Evolutionary conservation across 495 filamentous ascomycete species (phyloP).

Genomic region (Bombardia bombarda): DNA sequence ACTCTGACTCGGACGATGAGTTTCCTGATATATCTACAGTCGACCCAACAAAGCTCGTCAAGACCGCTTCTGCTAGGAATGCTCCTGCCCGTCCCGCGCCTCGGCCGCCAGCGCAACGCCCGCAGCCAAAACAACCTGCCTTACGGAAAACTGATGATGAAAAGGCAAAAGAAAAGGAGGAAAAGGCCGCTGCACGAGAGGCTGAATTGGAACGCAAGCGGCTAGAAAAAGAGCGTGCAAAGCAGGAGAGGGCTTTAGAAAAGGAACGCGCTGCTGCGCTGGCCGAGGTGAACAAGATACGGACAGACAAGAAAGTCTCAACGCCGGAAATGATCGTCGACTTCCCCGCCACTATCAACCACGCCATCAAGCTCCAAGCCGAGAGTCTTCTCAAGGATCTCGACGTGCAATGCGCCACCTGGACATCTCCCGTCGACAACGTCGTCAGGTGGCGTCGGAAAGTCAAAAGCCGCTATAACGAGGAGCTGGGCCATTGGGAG

Average conservation of each 20-base stretch:
- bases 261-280: constrained; percentile 63
- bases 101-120: constrained; percentile 1
- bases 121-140: constrained; percentile 3
- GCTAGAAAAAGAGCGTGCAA: constrained; percentile 45
- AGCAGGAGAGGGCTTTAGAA: constrained; percentile 54
- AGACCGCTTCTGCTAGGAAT: constrained; percentile 1
- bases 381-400: constrained; percentile 43
- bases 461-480: constrained; percentile 53
- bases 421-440: constrained; percentile 44
- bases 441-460: constrained; percentile 72
- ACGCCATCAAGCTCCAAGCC: constrained; percentile 48
- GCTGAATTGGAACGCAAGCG: constrained; percentile 47
- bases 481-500: constrained; percentile 55
- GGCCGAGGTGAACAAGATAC: constrained; percentile 66
- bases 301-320: constrained; percentile 68
- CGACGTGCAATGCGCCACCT: constrained; percentile 31
- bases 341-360: constrained; percentile 49
- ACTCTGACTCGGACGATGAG: constrained; percentile 30
- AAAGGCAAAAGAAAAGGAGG: constrained; percentile 23
- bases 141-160: constrained; percentile 27
- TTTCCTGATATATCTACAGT: constrained; percentile 32
- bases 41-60: constrained; percentile 15
- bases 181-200: constrained; percentile 37
- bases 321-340: constrained; percentile 81
- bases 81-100: background rate